Percentiles rank a stretch among this genome's conserved stretches.
Conservation (phyloP, 1,139 yeast species). For the Yamadazyma siamensis region DNA sequence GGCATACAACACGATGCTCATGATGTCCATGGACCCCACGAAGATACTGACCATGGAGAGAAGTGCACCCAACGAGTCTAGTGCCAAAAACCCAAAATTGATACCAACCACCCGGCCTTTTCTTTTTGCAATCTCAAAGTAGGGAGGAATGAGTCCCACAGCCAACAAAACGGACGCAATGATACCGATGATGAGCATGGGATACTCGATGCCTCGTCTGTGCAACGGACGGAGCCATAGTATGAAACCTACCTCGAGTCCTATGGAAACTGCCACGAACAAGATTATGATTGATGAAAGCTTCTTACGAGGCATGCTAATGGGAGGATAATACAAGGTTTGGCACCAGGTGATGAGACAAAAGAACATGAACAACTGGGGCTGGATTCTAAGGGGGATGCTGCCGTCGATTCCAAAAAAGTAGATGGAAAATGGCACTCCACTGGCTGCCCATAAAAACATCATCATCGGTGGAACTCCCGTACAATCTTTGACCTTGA, state of each 20-base stretch:
- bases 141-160: conserved; percentile 82
- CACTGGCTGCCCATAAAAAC: conserved; percentile 80
- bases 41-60: conserved; percentile 66
- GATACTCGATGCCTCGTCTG: conserved; percentile 66
- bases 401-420: conserved; percentile 70
- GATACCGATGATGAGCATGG: conserved; percentile 73
- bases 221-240: conserved; percentile 68
- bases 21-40: conserved; percentile 61
- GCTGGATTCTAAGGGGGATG: conserved; percentile 79
- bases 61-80: conserved; percentile 81
- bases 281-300: conserved; percentile 32
- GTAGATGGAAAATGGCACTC: conserved; percentile 80
- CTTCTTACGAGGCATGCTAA: conserved; percentile 32
- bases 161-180: conserved; percentile 76
- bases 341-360: conserved; percentile 71
- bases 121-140: conserved; percentile 76
- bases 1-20: conserved; percentile 75
- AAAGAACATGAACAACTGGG: conserved; percentile 75
- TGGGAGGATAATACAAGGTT: conserved; percentile 78
- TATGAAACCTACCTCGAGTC: conserved; percentile 66
- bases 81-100: conserved; percentile 72
- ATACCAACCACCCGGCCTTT: conserved; percentile 85
- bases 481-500: conserved; percentile 69
- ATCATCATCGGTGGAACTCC: conserved; percentile 86
- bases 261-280: conserved; percentile 49